These are phyloP conservation scores for Collybiopsis confluens DNA, from an alignment of 768 basidiomycete species.

Conservation along the genomic window DNA sequence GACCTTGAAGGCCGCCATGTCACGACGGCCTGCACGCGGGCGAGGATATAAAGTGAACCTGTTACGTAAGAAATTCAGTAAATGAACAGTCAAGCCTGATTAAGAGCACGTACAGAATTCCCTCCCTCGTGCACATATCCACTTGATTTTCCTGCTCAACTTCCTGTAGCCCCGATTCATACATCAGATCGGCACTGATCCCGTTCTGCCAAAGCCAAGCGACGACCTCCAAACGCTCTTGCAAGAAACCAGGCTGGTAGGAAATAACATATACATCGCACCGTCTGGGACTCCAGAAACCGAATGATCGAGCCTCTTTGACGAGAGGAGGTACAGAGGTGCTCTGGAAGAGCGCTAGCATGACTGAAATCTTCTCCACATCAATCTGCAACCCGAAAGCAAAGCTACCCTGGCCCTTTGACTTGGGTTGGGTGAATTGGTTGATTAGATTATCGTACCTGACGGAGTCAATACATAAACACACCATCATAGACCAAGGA, in stretches of 20 bases:
- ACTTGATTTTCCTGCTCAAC: slow-evolving; percentile 60
- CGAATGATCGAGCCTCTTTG: slow-evolving; percentile 79
- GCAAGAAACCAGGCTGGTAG: slow-evolving; percentile 68
- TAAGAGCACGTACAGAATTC: slow-evolving; percentile 61
- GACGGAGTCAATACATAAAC: too few species aligned
- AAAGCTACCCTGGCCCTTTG: slow-evolving; percentile 51
- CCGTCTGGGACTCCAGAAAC: slow-evolving; percentile 84
- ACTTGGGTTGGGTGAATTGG: slow-evolving; percentile 52
- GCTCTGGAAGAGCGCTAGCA: slow-evolving; percentile 67
- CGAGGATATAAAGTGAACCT: slow-evolving; percentile 52
- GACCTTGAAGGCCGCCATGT: slow-evolving; percentile 72
- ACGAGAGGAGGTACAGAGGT: slow-evolving; percentile 64
- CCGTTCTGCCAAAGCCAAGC: slow-evolving; percentile 75
- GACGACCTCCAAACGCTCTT: slow-evolving; percentile 75
- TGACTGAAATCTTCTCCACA: slow-evolving; percentile 70
- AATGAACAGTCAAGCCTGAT: too few species aligned
- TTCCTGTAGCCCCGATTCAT: slow-evolving; percentile 66
- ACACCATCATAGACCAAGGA: too few species aligned
- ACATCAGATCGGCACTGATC: slow-evolving; percentile 87
- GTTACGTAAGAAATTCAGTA: too few species aligned
- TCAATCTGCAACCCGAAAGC: slow-evolving; percentile 76
- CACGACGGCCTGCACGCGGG: slow-evolving; percentile 51
- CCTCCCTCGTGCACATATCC: slow-evolving; percentile 73
- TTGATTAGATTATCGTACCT: slow-evolving; percentile 74
- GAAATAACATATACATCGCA: slow-evolving; percentile 87